Base-by-base conservation (phyloP, 116 monocot genomes). In the Posidonia oceanica region DNA sequence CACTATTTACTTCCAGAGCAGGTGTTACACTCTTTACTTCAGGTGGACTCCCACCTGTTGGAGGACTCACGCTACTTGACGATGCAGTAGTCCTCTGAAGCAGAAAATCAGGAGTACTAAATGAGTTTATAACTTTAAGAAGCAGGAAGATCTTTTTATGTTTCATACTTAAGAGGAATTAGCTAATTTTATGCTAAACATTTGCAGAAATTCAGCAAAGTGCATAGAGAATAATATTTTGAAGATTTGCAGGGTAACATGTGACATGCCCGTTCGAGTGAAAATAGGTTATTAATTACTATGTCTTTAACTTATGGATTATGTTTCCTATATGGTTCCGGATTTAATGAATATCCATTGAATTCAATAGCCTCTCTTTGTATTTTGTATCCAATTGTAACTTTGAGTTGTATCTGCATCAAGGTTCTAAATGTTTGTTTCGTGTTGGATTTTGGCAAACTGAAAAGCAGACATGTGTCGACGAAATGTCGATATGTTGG, bases 11-110 rank as follows among this genome's bases (percentile, higher is more conserved):
- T 71, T 91, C 80, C 5, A 6, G 41, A 7, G 39, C 39, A 39
- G 7, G 10, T 39, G 41, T 16, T 6, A 58, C 83, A 63, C 61
- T 72, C 75, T 85, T 91, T 57, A 62, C 16, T 71, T 88, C 79
- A 21, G 61, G 65, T 74, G 82, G 63, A 73, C 70, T 81, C 18
- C 64, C 81, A 69, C 74, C 80, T 70, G 64, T 69, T 41, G 91
- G 80, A 52, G 91, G 82, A 37, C 63, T 80, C 53, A 77, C 66
- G 75, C 83, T 88, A 72, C 80, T 84, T 74, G 83, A 64, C 61
- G 87, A 76, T 65, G 83, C 67, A 20, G 67, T 77, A 20, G 67
- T 77, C 55, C 64, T 76, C 96, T 96, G 82, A 36, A 73, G 73
- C 21, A 76, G 39, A 61, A 68, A 54, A 4, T 48, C 8, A 22